A percentile compares a stretch with the other conserved stretches of the same genome.
These are phyloP conservation scores for Aspergillus diversus DNA, from an alignment of 495 filamentous ascomycete species.

Conservation along the genomic window DNA sequence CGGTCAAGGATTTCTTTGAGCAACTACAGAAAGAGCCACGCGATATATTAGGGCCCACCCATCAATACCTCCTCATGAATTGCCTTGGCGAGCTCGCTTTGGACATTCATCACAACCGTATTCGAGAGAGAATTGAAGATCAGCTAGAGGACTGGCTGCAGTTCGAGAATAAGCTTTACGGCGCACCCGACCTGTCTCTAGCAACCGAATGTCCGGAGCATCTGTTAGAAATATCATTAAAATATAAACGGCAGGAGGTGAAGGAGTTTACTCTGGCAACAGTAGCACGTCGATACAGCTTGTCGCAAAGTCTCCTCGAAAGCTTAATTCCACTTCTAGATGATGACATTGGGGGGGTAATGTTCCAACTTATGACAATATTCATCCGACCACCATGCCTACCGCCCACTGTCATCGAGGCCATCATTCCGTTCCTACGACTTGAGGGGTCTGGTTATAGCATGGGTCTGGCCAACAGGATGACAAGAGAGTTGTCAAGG, in stretches of 20 bases:
- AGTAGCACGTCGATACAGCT: not conserved
- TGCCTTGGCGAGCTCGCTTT: constrained; percentile 41
- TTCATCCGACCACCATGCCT: too few relatives aligned
- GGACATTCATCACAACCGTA: not conserved
- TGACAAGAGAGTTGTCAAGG: not conserved
- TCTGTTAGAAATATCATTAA: not conserved
- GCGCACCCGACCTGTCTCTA: not conserved
- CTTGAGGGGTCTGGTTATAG: too few relatives aligned
- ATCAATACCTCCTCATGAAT: constrained; percentile 45
- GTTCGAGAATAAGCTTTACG: not conserved
- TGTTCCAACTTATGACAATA: too few relatives aligned
- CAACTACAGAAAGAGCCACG: constrained; percentile 38
- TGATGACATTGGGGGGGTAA: too few relatives aligned
- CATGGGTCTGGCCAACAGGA: too few relatives aligned
- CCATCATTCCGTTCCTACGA: too few relatives aligned
- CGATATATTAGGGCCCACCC: constrained; percentile 40
- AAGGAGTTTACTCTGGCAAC: not conserved
- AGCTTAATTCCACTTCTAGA: too few relatives aligned
- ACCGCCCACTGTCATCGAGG: too few relatives aligned
- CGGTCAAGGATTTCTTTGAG: constrained; percentile 32
- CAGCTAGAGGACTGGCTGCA: not conserved
- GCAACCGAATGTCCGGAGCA: not conserved
- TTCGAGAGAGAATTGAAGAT: not conserved
- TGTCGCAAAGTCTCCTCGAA: too few relatives aligned
- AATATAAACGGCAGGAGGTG: not conserved